A percentile compares a stretch with the other conserved stretches of the same genome.
Evolutionary conservation across 2,329 filamentous ascomycete species (phyloP).

Genomic region (Raffaelea arxii): DNA sequence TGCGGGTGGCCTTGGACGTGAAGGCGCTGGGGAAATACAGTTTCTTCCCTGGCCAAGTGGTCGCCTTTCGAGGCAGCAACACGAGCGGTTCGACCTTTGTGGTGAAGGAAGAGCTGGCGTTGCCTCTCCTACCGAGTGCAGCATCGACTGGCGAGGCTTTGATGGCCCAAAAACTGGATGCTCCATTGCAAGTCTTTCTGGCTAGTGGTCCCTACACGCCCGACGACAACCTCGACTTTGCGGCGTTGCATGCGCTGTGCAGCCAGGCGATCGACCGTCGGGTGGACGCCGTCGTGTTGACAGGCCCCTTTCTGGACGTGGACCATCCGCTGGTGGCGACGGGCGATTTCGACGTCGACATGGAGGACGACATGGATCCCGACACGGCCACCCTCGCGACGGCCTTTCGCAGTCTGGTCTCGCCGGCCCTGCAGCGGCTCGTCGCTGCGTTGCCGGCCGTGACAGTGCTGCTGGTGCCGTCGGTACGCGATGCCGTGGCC

Average conservation of each 20-base stretch:
- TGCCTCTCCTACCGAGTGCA: conserved; percentile 66
- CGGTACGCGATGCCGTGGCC: conserved; percentile 69
- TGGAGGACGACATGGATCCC: conserved; percentile 54
- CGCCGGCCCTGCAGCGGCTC: conserved; percentile 62
- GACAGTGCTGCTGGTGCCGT: conserved; percentile 75
- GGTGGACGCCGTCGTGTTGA: conserved; percentile 70
- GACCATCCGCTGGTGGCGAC: conserved; percentile 82
- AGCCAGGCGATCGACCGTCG: conserved; percentile 62
- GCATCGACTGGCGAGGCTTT: conserved; percentile 59
- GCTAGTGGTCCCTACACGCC: conserved; percentile 85
- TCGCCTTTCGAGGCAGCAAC: conserved; percentile 79
- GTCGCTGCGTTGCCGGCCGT: conserved; percentile 61
- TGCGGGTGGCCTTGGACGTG: conserved; percentile 71
- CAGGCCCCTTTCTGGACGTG: conserved; percentile 82
- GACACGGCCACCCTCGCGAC: conserved; percentile 74
- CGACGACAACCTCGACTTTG: conserved; percentile 85
- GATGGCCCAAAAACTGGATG: conserved; percentile 52
- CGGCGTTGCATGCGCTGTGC: conserved; percentile 75
- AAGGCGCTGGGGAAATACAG: conserved; percentile 59
- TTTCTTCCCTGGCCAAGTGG: conserved; percentile 92
- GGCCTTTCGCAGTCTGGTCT: conserved; percentile 73
- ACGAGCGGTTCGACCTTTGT: conserved; percentile 75
- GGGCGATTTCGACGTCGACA: conserved; percentile 68
- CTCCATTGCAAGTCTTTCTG: conserved; percentile 67
- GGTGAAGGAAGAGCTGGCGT: conserved; percentile 63